phyloP scores from a whole-genome alignment of 805 yeast species.

The Ogataea paraovalis region DNA sequence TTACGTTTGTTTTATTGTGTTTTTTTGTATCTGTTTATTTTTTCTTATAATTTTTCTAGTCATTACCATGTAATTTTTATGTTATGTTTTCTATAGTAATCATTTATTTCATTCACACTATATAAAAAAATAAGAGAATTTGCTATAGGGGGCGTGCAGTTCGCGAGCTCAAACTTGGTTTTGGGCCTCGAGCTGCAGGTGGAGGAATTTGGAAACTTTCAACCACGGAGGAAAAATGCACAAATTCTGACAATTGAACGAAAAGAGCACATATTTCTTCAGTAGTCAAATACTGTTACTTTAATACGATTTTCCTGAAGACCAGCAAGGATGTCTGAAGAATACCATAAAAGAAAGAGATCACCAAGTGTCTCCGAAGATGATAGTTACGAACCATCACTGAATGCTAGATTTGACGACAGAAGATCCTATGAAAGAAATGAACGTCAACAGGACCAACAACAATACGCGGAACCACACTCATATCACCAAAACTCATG shows the following conservation, averaged over 20 bases:
- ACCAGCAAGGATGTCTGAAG: slow-evolving; percentile 16
- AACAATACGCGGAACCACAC: not conserved
- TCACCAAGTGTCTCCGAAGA: slow-evolving; percentile 9
- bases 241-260: too few species aligned
- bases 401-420: not conserved
- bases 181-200: too few species aligned
- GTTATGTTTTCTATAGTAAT: not conserved
- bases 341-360: slow-evolving; percentile 10
- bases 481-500: not conserved
- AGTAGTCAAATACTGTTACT: too few species aligned
- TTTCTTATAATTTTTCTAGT: not conserved
- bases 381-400: slow-evolving; percentile 9
- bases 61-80: not conserved
- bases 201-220: too few species aligned
- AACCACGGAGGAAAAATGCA: too few species aligned
- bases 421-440: not conserved
- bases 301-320: too few species aligned
- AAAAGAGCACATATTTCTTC: too few species aligned
- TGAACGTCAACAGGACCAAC: not conserved
- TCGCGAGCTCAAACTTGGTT: too few species aligned
- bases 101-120: not conserved
- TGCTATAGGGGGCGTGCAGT: too few species aligned
- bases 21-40: not conserved
- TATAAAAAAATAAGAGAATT: too few species aligned
- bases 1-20: not conserved